These are phyloP conservation scores for Russula foetens DNA, from an alignment of 768 basidiomycete species.

Conservation along the genomic window DNA sequence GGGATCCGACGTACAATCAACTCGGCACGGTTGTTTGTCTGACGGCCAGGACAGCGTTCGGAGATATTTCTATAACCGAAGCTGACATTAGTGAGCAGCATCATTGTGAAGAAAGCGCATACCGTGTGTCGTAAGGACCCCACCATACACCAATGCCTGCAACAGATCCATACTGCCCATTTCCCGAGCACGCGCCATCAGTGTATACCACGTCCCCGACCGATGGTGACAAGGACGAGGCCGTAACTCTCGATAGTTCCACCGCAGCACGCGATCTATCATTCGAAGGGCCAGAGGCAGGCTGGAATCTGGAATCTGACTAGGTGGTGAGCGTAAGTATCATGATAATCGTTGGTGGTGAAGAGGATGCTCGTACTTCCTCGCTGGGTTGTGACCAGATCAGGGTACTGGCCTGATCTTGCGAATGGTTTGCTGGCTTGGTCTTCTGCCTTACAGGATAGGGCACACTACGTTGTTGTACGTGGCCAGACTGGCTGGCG, in stretches of 20 bases:
- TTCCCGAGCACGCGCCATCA: slow-evolving; percentile 83
- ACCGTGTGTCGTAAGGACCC: slow-evolving; percentile 62
- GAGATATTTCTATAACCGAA: slow-evolving; percentile 56
- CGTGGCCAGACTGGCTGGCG: background rate
- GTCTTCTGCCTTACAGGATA: background rate
- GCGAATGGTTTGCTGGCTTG: background rate
- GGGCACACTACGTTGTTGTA: background rate
- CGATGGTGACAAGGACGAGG: slow-evolving; percentile 22
- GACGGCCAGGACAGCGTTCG: slow-evolving; percentile 74
- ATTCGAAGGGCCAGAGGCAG: background rate
- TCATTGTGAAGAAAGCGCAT: slow-evolving; percentile 13
- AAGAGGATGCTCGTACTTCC: background rate
- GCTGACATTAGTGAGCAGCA: background rate
- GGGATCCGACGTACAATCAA: slow-evolving; percentile 48
- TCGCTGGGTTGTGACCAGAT: background rate
- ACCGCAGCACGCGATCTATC: background rate
- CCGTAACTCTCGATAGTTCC: background rate
- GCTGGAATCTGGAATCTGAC: background rate
- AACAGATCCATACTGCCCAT: slow-evolving; percentile 55
- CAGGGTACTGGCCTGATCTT: background rate
- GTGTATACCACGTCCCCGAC: slow-evolving; percentile 57
- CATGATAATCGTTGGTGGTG: background rate
- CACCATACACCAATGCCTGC: slow-evolving; percentile 93
- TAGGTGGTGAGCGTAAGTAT: background rate
- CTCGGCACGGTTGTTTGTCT: slow-evolving; percentile 87